Evolutionary conservation across 2,329 filamentous ascomycete species (phyloP), one percentile per base, ranked within the genome.

Genomic region (Penicillium sp.): DNA sequence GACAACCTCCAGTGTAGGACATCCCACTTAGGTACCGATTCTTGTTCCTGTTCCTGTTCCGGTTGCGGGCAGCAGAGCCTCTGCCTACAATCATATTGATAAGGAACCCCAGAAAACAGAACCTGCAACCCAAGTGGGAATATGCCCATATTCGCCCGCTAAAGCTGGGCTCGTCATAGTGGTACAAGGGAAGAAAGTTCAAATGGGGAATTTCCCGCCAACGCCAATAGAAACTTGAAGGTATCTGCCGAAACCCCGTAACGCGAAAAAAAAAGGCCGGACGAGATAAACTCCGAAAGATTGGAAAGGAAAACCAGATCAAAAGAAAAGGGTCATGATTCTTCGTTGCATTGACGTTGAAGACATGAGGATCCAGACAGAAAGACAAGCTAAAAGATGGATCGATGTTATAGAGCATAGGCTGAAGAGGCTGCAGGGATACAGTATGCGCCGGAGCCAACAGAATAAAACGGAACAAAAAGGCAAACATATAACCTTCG

Each of bases 261-360:
- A 61, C 40, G n/a, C 38, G 57, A 56, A 46, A 54, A 12, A 57
- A 13, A 41, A 55, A 62, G 27, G 55, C 42, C 42, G 27, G 49
- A 35, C 17, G 35, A 29, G 33, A 42, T 43, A 47, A 57, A 58
- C 43, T 56, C 54, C 54, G 50, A 57, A 59, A 54, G 37, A 53
- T 27, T 45, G 62, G 62, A 63, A 43, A 50, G 29, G 41, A 55
- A 59, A 57, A 47, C 41, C 47, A 46, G 37, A 46, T 45, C 29
- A 50, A 54, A 59, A 56, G 50, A 52, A 59, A 58, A 67, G 67
- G 62, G 69, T 71, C 72, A 73, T 75, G 68, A 72, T 65, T 71
- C 66, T 73, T 73, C 71, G 71, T 74, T 73, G 69, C 67, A 73
- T 72, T 73, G 65, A 67, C 68, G 72, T 71, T 68, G 62, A 65